Evolutionary conservation across 805 yeast genomes (phyloP).

Genomic region (Jamesozyma gamospora): DNA sequence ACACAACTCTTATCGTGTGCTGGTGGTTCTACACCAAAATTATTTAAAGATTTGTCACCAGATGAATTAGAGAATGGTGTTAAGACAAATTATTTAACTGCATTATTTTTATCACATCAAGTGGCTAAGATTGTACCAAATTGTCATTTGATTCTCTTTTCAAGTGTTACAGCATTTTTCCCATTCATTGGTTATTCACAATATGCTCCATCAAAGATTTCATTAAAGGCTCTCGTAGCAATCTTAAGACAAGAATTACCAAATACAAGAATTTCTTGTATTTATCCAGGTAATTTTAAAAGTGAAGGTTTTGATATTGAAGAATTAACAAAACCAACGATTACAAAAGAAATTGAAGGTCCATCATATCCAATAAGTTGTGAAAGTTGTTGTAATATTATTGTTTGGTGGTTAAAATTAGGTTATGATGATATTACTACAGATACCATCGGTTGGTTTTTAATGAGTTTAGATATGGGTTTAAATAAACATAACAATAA

Average conservation of each 20-base stretch:
- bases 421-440: constrained; percentile 75
- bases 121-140: constrained; percentile 34
- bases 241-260: constrained; percentile 77
- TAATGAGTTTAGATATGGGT: constrained; percentile 60
- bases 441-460: constrained; percentile 76
- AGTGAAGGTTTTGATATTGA: constrained; percentile 84
- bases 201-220: constrained; percentile 84
- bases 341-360: constrained; percentile 79
- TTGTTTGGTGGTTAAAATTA: constrained; percentile 43
- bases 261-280: constrained; percentile 58
- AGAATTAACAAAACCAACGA: constrained; percentile 73
- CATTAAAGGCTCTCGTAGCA: constrained; percentile 65
- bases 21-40: constrained; percentile 72
- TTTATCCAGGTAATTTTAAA: constrained; percentile 81
- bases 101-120: constrained; percentile 61
- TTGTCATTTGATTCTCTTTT: constrained; percentile 51
- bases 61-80: constrained; percentile 54
- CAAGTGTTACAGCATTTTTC: constrained; percentile 73
- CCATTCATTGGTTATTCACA: constrained; percentile 88
- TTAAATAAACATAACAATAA: constrained; percentile 41
- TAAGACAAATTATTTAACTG: constrained; percentile 59
- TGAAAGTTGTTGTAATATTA: constrained; percentile 51
- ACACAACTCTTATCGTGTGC: constrained; percentile 81
- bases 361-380: constrained; percentile 62
- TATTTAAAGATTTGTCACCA: constrained; percentile 58